Evolutionary conservation across 768 basidiomycete species (phyloP), one percentile per base, ranked within the genome.

Genomic region (Boletus tomentosulus): DNA sequence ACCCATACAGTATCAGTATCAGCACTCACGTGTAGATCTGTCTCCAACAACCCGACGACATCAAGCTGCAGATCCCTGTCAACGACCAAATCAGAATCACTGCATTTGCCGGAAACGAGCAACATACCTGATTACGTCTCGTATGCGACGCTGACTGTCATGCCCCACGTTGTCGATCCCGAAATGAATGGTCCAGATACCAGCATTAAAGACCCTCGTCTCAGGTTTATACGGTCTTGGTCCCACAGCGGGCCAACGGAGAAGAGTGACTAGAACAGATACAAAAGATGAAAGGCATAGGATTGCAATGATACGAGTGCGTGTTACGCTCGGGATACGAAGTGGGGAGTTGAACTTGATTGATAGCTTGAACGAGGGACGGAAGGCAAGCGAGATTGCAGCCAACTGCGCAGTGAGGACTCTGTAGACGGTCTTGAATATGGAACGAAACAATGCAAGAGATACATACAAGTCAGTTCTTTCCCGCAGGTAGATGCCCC

Each of bases 141-240:
- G 68, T 44, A 70, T 66, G 30, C 63, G 69, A 34, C 65, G 68
- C 37, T 71, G 69, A 48, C 69, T 71, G 43, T 72, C 69, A 39
- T 66, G 64, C n/a, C 71, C 69, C 27, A 50, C 59, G 16, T 69
- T 72, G 51, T 70, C 70, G 19, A 85, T 74, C 0, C 93, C 93
- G 65, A 96, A 96, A 67, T 96, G 93, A 25, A 96, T 78, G 0
- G 93, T 92, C 92, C 92, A 95, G 28, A 95, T 91, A 3, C 89
- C 92, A 5, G 87, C 85, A 19, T 83, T 86, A 41, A 93, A 73
- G n/a, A 89, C 76, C 30, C 87, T 75, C 15, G 83, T 77, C 3
- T 81, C 83, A 27, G 82, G 71, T 50, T 83, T 83, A 69, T 82
- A 84, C 3, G 89, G 85, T 25, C 64, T 69, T 1, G 84, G 81